Evolutionary conservation across 129 eudicot species (phyloP).

Genomic region (Centella asiatica): DNA sequence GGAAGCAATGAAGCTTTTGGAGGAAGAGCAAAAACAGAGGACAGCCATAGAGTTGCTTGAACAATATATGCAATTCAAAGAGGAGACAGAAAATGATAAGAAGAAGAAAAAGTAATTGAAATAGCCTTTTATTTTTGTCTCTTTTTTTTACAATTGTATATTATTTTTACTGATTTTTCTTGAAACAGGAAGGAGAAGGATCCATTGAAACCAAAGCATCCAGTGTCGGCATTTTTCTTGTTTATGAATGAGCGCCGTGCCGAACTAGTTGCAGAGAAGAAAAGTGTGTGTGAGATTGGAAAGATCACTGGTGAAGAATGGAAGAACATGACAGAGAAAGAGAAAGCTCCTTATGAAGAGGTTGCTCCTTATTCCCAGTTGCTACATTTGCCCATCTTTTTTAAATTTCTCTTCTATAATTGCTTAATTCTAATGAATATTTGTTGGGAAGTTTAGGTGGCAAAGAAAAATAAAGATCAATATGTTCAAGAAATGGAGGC

Average conservation of each 20-base stretch:
- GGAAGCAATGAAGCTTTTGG: constrained; percentile 90
- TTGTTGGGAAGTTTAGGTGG: constrained; percentile 16
- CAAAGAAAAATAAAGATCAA: constrained; percentile 54
- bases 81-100: constrained; percentile 62
- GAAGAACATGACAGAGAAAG: constrained; percentile 78
- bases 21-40: constrained; percentile 86
- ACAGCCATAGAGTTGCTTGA: constrained; percentile 94
- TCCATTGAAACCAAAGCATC: constrained; percentile 91
- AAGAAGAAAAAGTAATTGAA: constrained; percentile 57
- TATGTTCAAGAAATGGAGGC: constrained; percentile 68
- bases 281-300: constrained; percentile 50
- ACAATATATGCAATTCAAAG: constrained; percentile 69
- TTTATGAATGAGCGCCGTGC: constrained; percentile 63
- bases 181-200: constrained; percentile 74
- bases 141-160: neutral
- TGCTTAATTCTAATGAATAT: neutral
- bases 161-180: neutral
- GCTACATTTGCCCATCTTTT: too few relatives aligned
- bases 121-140: neutral
- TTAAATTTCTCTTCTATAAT: neutral
- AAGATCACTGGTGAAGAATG: constrained; percentile 86
- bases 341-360: constrained; percentile 55
- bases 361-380: constrained; percentile 7
- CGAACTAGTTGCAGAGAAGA: constrained; percentile 54
- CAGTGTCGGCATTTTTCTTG: constrained; percentile 74